Conservation (phyloP, 2,329 filamentous ascomycete genomes). For the Fusarium decemcellulare region DNA sequence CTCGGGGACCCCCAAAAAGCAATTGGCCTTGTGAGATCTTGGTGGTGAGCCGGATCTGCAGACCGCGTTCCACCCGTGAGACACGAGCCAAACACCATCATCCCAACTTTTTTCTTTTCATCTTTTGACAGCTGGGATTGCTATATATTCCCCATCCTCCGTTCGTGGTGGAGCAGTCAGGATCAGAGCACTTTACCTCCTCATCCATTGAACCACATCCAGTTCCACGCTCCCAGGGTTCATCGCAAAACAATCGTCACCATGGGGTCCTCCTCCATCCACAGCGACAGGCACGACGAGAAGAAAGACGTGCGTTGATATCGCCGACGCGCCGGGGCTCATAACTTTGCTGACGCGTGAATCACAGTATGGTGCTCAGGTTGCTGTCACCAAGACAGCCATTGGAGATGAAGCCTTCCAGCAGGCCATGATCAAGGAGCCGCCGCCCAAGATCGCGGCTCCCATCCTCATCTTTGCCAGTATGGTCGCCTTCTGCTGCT, state of each 20-base stretch:
- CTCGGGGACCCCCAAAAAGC: slow-evolving; percentile 5
- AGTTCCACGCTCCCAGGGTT: slow-evolving; percentile 8
- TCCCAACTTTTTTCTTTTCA: not conserved
- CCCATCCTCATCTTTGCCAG: slow-evolving; percentile 42
- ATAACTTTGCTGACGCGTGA: not conserved
- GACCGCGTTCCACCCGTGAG: slow-evolving; percentile 35
- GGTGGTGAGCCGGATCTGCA: slow-evolving; percentile 39
- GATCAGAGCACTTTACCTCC: slow-evolving; percentile 11
- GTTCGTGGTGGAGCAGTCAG: not conserved
- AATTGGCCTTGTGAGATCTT: slow-evolving; percentile 32
- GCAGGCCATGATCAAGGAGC: slow-evolving; percentile 49
- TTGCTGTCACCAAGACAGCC: slow-evolving; percentile 38
- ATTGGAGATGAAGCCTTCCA: slow-evolving; percentile 47
- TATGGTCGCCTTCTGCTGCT: slow-evolving; percentile 48
- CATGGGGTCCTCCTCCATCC: slow-evolving; percentile 38
- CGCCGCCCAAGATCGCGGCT: slow-evolving; percentile 36
- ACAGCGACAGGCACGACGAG: slow-evolving; percentile 35
- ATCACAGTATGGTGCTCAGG: slow-evolving; percentile 11
- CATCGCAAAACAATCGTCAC: slow-evolving; percentile 28
- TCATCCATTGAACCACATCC: slow-evolving; percentile 16
- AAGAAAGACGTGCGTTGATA: slow-evolving; percentile 20
- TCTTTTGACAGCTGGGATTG: not conserved
- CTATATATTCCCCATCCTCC: slow-evolving; percentile 36
- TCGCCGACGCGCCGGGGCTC: accelerated
- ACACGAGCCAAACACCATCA: slow-evolving; percentile 10